Evolutionary conservation across 441 rosid genomes (phyloP), one percentile per base, ranked within the genome.

Genomic region (Melastoma candidum): DNA sequence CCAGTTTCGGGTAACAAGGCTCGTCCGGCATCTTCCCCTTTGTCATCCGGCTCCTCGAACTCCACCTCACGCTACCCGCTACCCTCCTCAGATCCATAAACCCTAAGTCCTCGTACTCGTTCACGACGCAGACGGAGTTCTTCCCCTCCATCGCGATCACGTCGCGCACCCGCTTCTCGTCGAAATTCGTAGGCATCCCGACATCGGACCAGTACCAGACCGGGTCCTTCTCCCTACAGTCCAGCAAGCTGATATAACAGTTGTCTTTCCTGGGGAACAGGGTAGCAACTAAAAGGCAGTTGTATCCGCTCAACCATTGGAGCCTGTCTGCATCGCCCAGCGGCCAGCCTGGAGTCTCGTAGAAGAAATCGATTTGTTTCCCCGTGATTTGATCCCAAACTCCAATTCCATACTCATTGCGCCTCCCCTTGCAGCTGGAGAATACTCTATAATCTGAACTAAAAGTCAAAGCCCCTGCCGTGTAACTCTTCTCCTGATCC

Each of bases 171-270:
- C 94, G 74, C 73, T 80, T 92, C 71, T 85, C 95, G 0, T 87
- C 96, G 9, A 72, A 73, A 0, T 71, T 71, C 27, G 69, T n/a
- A 0, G 77, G 75, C 25, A 90, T 76, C 1, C 84, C 83, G 0
- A 74, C 70, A 53, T 92, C 95, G 22, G 96, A 87, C 98, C 98
- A 92, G 29, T 84, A 81, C 98, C 98, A 92, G 12, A 83, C 96
- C 95, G 85, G 87, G 1, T 50, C 79, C 81, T 85, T 83, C 54
- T 71, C 75, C 29, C 96, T 75, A 47, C 85, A 87, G 74, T 92
- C 98, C 47, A 92, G 55, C 74, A 92, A 68, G 22, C 95, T 92
- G 49, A 92, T 82, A 74, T 87, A 87, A 68, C 95, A 92, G 64
- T 87, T 87, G 41, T 92, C 96, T 44, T 85, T 92, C 41, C 98